Conservation (phyloP, 2,329 filamentous ascomycete genomes). For the Paecilomyces sp. region DNA sequence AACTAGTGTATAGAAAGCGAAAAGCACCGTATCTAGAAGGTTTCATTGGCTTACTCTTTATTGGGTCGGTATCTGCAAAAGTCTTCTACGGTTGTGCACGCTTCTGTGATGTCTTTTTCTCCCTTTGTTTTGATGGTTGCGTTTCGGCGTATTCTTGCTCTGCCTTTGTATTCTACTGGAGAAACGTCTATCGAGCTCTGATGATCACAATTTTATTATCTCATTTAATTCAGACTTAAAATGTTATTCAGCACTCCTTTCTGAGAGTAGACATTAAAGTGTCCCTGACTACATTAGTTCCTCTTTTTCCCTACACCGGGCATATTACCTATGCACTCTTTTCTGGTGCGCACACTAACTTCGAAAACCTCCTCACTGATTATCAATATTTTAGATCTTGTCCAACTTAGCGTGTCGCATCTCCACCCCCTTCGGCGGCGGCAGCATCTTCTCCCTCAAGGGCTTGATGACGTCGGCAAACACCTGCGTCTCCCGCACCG, state of each 20-base stretch:
- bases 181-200: slow-evolving; percentile 10
- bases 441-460: slow-evolving; percentile 34
- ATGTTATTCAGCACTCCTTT: neutral
- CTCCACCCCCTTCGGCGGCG: slow-evolving; percentile 31
- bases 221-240: slow-evolving; percentile 4
- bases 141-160: slow-evolving; percentile 12
- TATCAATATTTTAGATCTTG: slow-evolving; percentile 17
- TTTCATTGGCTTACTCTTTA: neutral
- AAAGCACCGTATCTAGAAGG: slow-evolving; percentile 59
- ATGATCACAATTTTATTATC: neutral
- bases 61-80: slow-evolving; percentile 4
- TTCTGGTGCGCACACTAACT: neutral
- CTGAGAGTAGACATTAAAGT: neutral
- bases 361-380: neutral
- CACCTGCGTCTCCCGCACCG: slow-evolving; percentile 36
- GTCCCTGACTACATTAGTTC: slow-evolving; percentile 1
- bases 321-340: neutral
- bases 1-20: slow-evolving; percentile 55
- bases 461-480: slow-evolving; percentile 37
- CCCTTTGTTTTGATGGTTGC: slow-evolving; percentile 3
- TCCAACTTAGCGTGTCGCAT: slow-evolving; percentile 40
- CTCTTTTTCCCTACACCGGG: neutral
- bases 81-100: slow-evolving; percentile 9
- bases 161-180: slow-evolving; percentile 27
- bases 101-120: slow-evolving; percentile 12